Conservation (phyloP, 2,329 filamentous ascomycete genomes). For the Pseudocercospora vitis region DNA sequence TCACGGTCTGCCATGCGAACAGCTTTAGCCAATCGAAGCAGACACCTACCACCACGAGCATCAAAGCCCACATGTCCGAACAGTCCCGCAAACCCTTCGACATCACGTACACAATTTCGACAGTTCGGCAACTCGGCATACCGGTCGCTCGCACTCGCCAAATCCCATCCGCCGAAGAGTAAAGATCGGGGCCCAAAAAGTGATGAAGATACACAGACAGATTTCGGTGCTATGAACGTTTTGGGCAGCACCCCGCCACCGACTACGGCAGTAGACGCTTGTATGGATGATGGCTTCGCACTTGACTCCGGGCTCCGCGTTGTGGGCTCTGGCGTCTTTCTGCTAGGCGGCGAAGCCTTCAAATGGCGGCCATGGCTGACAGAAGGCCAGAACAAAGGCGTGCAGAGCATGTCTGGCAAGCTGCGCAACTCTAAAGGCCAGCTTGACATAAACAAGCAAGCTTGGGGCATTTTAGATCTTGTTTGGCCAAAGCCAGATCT, state of each 20-base stretch:
- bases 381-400: conserved; percentile 37
- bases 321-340: conserved; percentile 66
- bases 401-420: conserved; percentile 39
- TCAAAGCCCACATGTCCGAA: background rate
- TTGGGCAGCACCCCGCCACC: conserved; percentile 73
- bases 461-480: conserved; percentile 73
- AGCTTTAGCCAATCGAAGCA: background rate
- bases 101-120: background rate
- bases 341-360: conserved; percentile 86
- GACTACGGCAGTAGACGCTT: conserved; percentile 79
- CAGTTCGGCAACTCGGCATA: conserved; percentile 7
- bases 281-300: conserved; percentile 78
- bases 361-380: conserved; percentile 78
- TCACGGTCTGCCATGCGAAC: background rate
- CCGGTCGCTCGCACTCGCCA: conserved; percentile 8
- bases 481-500: conserved; percentile 93
- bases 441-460: conserved; percentile 70
- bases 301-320: conserved; percentile 78
- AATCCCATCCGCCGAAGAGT: conserved; percentile 40
- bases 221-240: conserved; percentile 77
- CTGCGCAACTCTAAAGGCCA: conserved; percentile 76
- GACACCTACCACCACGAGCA: background rate
- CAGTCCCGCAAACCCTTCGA: background rate
- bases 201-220: conserved; percentile 64
- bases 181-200: conserved; percentile 63